Base-by-base conservation (phyloP, 2,329 filamentous ascomycete genomes). In the Lachnellula arida region DNA sequence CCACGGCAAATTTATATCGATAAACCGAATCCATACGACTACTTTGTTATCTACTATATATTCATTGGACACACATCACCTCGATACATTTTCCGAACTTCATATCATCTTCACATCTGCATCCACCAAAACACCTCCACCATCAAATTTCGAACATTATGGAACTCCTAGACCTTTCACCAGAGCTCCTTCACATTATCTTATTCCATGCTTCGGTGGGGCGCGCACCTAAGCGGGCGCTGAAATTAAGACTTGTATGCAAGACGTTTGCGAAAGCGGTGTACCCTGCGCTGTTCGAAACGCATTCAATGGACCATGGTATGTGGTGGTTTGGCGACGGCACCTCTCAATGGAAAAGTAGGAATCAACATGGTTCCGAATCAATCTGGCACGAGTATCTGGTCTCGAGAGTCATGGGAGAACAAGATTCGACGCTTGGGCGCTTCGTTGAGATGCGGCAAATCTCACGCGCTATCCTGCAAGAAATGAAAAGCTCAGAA, bases 261-360 rank as follows among this genome's bases (percentile, higher is more conserved):
- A 43, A 43, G 40, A 43, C 17, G 14, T 19, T 43, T n/a, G 17
- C 40, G n/a, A 14, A 5, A 3, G 40, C 40, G 14, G 40, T 43
- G 40, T n/a, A 49, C 19, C 47, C 47, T 22, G 47, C 47, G 6
- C 47, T 49, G 8, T 49, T 49, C 32, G 47, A 49, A 49, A 37
- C 47, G 17, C 47, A 17, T 5, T 49, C 35, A 22, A 49, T 49
- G 47, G 47, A 49, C 12, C 25, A 37, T 12, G 19, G 7, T n/a
- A 9, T 12, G 12, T 37, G 35, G 35, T 37, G 35, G 35, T 37
- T 37, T 37, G 47, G 22, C 19, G 32, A 12, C 28, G 47, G 47
- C 32, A 35, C 47, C 11, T 15, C 3, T 11, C 11, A 22, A 12
- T 49, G 47, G 47, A 25, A 49, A 19, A 15, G 12, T 22, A 37